Evolutionary conservation across 2,329 filamentous ascomycete genomes (phyloP).

Genomic region (Pezicula radicicola): DNA sequence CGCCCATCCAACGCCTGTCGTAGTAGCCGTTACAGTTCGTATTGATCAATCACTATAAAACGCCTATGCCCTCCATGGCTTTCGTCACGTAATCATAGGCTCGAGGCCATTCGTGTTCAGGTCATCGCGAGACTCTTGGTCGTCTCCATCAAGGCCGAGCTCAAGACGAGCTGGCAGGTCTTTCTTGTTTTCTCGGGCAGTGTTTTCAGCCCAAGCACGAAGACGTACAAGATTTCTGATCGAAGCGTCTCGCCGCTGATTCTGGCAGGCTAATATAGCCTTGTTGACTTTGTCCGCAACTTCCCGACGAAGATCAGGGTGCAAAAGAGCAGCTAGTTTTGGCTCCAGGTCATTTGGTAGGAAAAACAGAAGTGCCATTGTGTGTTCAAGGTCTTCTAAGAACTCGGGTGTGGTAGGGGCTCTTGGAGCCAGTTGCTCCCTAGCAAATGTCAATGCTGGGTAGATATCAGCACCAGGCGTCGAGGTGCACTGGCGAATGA

Average conservation of each 20-base stretch:
- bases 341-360: conserved; percentile 75
- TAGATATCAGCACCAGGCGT: conserved; percentile 68
- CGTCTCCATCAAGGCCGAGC: conserved; percentile 25
- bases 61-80: neutral
- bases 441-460: conserved; percentile 79
- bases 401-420: conserved; percentile 81
- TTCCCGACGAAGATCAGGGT: conserved; percentile 73
- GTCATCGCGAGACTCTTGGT: conserved; percentile 5
- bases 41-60: neutral
- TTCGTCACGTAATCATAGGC: conserved; percentile 26
- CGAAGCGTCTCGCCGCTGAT: conserved; percentile 72
- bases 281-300: conserved; percentile 91
- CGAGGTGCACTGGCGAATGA: conserved; percentile 75
- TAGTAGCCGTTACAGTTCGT: too few relatives aligned
- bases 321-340: conserved; percentile 71
- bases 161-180: conserved; percentile 27
- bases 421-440: conserved; percentile 79
- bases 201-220: conserved; percentile 76
- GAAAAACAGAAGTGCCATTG: conserved; percentile 90
- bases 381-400: conserved; percentile 82
- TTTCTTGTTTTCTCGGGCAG: conserved; percentile 28
- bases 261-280: conserved; percentile 74
- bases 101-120: conserved; percentile 19
- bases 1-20: too few relatives aligned
- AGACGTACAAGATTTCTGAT: conserved; percentile 79